These are phyloP conservation scores for Avena insularis DNA, from an alignment of 176 grass and related monocot species.

Conservation along the genomic window DNA sequence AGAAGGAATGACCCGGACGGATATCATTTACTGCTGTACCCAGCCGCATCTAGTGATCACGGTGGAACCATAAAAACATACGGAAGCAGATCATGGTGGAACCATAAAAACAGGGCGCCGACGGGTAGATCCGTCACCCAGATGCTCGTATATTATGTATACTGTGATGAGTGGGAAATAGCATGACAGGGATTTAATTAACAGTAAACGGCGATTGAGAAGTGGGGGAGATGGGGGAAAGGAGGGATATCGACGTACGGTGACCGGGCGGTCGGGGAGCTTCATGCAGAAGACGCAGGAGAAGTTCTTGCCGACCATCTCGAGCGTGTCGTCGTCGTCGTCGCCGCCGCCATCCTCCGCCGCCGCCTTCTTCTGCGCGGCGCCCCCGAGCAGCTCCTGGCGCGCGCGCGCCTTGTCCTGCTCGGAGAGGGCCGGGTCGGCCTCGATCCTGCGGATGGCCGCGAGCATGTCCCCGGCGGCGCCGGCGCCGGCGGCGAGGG, in stretches of 20 bases:
- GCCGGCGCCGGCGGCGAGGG: neutral
- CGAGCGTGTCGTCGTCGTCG: constrained; percentile 44
- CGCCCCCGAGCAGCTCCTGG: constrained; percentile 69
- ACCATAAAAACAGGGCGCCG: no score
- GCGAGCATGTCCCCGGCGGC: constrained; percentile 52
- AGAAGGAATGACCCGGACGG: no score
- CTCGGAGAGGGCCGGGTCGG: constrained; percentile 59
- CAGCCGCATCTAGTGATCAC: neutral
- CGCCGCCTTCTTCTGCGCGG: neutral
- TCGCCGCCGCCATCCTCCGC: constrained; percentile 12
- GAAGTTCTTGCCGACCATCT: constrained; percentile 60
- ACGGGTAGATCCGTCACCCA: no score
- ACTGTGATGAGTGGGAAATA: neutral
- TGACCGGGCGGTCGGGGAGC: constrained; percentile 86
- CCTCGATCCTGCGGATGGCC: constrained; percentile 78
- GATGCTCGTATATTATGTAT: no score
- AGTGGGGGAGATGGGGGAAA: no score
- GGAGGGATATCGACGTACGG: constrained; percentile 1
- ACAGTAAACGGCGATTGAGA: no score
- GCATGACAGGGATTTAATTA: no score
- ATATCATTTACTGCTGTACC: neutral
- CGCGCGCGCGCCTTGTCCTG: constrained; percentile 75
- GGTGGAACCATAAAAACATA: neutral
- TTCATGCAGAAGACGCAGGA: constrained; percentile 90
- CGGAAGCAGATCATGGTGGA: neutral